Conservation (phyloP, 176 grass and related monocot genomes). For the barley (Hordeum vulgare) region DNA sequence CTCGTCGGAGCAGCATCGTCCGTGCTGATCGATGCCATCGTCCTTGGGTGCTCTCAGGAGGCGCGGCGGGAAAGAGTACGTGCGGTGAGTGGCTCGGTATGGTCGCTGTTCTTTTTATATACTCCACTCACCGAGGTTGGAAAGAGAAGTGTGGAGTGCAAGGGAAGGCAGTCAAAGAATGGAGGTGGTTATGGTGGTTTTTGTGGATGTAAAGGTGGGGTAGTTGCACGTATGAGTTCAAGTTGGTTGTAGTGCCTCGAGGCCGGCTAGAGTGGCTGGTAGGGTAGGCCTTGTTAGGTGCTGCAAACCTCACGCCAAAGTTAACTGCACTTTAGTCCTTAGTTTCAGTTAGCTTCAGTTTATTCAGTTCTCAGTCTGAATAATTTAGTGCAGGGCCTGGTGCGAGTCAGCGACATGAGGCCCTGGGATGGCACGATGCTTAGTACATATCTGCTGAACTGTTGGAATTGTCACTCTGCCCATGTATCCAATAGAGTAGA, state of each 20-base stretch:
- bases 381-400: too few species aligned
- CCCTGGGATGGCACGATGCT: too few species aligned
- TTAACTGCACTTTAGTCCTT: too few species aligned
- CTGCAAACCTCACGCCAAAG: too few species aligned
- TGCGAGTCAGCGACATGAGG: too few species aligned
- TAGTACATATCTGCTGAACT: too few species aligned
- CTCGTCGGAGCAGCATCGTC: not conserved
- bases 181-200: conserved; percentile 74
- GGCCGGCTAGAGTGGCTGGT: not conserved
- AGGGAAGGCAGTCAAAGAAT: conserved; percentile 60
- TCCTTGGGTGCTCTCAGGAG: not conserved
- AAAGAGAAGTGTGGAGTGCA: conserved; percentile 56
- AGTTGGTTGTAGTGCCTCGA: not conserved
- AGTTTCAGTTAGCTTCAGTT: too few species aligned
- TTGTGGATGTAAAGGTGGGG: conserved; percentile 22
- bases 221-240: conserved; percentile 19
- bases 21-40: conserved; percentile 17
- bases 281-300: too few species aligned
- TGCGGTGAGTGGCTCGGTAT: conserved; percentile 23
- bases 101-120: conserved; percentile 26
- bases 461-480: too few species aligned
- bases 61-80: not conserved
- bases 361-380: too few species aligned
- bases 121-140: too few species aligned
- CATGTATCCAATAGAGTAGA: too few species aligned